These are phyloP conservation scores for Mariannaea sp. DNA, from an alignment of 2,329 filamentous ascomycete genomes.

Conservation along the genomic window DNA sequence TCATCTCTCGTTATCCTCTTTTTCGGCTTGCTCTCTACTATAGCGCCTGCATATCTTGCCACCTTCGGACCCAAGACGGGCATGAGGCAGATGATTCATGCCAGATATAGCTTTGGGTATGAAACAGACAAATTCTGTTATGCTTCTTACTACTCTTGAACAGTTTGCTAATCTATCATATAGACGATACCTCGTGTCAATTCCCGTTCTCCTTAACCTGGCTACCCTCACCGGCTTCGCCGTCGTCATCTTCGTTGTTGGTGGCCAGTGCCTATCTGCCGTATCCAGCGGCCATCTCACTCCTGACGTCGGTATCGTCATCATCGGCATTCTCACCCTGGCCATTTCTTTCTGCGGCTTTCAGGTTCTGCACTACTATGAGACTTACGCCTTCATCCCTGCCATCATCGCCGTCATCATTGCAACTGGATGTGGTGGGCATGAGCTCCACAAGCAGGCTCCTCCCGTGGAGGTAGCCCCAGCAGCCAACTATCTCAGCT, in stretches of 20 bases:
- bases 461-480: slow-evolving; percentile 46
- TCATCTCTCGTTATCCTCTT: slow-evolving; percentile 65
- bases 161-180: background rate
- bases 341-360: slow-evolving; percentile 67
- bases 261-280: slow-evolving; percentile 62
- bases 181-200: slow-evolving; percentile 59
- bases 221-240: slow-evolving; percentile 67
- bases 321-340: slow-evolving; percentile 61
- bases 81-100: slow-evolving; percentile 69
- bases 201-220: slow-evolving; percentile 66
- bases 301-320: slow-evolving; percentile 62
- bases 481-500: slow-evolving; percentile 56
- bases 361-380: slow-evolving; percentile 59
- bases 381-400: slow-evolving; percentile 62
- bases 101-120: slow-evolving; percentile 65
- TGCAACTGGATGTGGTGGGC: slow-evolving; percentile 58
- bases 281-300: slow-evolving; percentile 55
- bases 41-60: slow-evolving; percentile 60
- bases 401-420: slow-evolving; percentile 60
- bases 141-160: slow-evolving; percentile 1
- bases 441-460: slow-evolving; percentile 54
- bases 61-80: slow-evolving; percentile 65
- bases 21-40: slow-evolving; percentile 61
- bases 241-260: slow-evolving; percentile 64
- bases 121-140: background rate